Evolutionary conservation across 352 stramenopile genomes (phyloP).

Genomic region (Globisporangium cystogenes): DNA sequence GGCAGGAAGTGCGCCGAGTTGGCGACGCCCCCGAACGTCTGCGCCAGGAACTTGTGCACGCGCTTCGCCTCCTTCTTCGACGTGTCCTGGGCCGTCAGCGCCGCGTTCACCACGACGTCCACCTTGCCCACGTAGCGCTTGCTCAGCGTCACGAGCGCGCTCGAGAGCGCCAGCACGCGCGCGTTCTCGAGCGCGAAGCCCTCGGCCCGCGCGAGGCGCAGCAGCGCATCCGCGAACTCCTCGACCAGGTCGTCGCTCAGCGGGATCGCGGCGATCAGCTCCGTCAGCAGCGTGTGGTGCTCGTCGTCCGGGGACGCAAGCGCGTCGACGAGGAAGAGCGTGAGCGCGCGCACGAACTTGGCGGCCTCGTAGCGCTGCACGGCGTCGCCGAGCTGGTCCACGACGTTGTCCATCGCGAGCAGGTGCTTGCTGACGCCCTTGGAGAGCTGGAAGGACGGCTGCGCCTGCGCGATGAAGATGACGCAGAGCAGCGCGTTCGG

Average conservation of each 20-base stretch:
- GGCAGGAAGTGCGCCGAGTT: slow-evolving; percentile 80
- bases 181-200: slow-evolving; percentile 31
- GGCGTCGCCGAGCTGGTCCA: slow-evolving; percentile 57
- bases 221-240: slow-evolving; percentile 41
- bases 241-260: slow-evolving; percentile 40
- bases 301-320: slow-evolving; percentile 32
- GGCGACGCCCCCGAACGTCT: slow-evolving; percentile 62
- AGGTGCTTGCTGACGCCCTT: slow-evolving; percentile 57
- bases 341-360: slow-evolving; percentile 62
- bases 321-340: slow-evolving; percentile 40
- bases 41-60: slow-evolving; percentile 52
- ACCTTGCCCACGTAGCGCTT: slow-evolving; percentile 56
- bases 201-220: slow-evolving; percentile 33
- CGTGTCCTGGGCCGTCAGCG: slow-evolving; percentile 23
- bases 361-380: slow-evolving; percentile 64
- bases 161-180: slow-evolving; percentile 39
- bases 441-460: slow-evolving; percentile 59
- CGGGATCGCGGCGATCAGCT: slow-evolving; percentile 34
- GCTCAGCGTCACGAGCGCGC: slow-evolving; percentile 39
- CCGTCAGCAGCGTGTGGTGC: slow-evolving; percentile 28
- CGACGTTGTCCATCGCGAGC: slow-evolving; percentile 56
- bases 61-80: slow-evolving; percentile 47
- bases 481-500: slow-evolving; percentile 74
- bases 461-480: slow-evolving; percentile 69
- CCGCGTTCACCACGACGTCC: slow-evolving; percentile 28